A percentile compares a stretch with the other conserved stretches of the same genome.
phyloP scores from a whole-genome alignment of 768 basidiomycete species.

The Boletus fagicola region DNA sequence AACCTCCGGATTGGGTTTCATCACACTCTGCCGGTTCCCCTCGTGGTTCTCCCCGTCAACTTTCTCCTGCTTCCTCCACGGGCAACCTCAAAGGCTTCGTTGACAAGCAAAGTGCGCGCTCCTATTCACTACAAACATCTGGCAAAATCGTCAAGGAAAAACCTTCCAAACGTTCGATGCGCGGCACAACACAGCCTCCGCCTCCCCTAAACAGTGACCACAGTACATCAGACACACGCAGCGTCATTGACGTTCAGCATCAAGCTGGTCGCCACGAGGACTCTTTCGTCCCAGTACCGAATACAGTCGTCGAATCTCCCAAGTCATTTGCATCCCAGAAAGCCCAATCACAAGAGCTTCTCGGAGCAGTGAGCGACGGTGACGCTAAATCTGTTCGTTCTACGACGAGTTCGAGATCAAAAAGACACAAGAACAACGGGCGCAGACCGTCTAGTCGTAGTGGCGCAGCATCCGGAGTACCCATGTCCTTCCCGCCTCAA shows the following conservation, averaged over 20 bases:
- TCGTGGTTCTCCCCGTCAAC: conserved; percentile 15
- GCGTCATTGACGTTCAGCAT: conserved; percentile 11
- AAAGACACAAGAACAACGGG: conserved; percentile 20
- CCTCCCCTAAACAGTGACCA: conserved; percentile 28
- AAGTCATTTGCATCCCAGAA: conserved; percentile 10
- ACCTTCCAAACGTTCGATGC: conserved; percentile 28
- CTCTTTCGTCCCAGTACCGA: not conserved
- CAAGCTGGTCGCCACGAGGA: conserved; percentile 26
- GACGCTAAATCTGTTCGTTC: conserved; percentile 30
- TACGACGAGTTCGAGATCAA: conserved; percentile 27
- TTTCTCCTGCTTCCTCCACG: conserved; percentile 33
- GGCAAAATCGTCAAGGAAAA: conserved; percentile 10
- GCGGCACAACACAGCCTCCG: conserved; percentile 28
- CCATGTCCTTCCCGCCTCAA: conserved; percentile 60
- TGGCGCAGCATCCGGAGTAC: conserved; percentile 61
- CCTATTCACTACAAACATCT: conserved; percentile 2
- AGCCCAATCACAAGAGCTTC: conserved; percentile 20
- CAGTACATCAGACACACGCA: conserved; percentile 7
- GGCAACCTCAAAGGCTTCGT: conserved; percentile 31
- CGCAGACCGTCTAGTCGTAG: conserved; percentile 29
- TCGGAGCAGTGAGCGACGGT: conserved; percentile 16
- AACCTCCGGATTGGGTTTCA: conserved; percentile 19
- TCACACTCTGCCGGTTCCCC: conserved; percentile 12
- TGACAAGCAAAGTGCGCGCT: conserved; percentile 16
- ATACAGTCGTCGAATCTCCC: conserved; percentile 24